A percentile compares a stretch with the other conserved stretches of the same genome.
Conservation (phyloP, 768 basidiomycete genomes). For the Mycena polygramma region DNA sequence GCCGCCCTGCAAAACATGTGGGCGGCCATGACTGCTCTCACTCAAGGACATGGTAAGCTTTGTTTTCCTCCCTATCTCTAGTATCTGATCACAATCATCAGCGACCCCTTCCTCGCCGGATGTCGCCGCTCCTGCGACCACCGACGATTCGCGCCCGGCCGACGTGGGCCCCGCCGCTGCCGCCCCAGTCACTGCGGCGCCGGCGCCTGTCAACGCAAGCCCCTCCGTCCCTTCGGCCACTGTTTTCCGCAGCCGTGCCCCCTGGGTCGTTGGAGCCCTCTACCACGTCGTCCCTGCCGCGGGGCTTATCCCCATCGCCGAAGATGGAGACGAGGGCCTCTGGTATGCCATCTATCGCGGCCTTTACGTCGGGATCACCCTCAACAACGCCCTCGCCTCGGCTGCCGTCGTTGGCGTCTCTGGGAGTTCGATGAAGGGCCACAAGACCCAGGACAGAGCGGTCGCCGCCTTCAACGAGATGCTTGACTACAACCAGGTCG, state of each 20-base stretch:
- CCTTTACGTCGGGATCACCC: conserved; percentile 12
- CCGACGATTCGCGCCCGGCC: too few relatives aligned
- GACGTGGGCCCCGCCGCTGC: not conserved
- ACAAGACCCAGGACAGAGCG: conserved; percentile 1
- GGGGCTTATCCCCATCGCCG: not conserved
- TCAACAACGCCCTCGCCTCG: conserved; percentile 11
- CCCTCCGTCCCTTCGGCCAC: not conserved
- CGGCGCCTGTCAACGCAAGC: too few relatives aligned
- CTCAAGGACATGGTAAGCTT: not conserved
- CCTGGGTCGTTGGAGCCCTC: conserved; percentile 4
- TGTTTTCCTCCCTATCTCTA: not conserved
- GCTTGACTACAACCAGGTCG: not conserved
- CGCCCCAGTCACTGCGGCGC: not conserved
- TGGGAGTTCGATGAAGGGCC: conserved; percentile 2
- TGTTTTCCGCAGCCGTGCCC: not conserved
- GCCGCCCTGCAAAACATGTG: too few relatives aligned
- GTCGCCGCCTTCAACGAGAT: conserved; percentile 10
- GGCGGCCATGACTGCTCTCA: too few relatives aligned
- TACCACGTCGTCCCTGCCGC: conserved; percentile 13
- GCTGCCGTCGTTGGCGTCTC: not conserved
- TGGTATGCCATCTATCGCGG: conserved; percentile 17
- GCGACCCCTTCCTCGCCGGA: not conserved
- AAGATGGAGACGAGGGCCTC: not conserved
- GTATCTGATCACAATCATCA: not conserved
- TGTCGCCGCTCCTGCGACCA: not conserved